Conservation (phyloP, 2,329 filamentous ascomycete genomes). For the Exserohilum turcica region DNA sequence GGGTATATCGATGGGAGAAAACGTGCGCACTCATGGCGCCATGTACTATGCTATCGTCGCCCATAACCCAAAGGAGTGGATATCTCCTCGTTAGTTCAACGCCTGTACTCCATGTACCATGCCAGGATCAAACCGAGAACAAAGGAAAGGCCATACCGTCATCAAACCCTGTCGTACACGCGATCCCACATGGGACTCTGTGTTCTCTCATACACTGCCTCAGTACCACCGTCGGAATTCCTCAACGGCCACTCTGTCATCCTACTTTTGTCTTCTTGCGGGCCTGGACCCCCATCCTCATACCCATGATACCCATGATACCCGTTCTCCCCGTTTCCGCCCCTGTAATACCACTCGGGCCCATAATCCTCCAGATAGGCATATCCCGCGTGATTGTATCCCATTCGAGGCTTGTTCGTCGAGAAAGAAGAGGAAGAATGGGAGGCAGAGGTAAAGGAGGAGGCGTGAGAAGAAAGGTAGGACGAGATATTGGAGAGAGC, state of each 20-base stretch:
- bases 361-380: conserved; percentile 42
- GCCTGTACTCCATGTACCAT: neutral
- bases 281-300: conserved; percentile 18
- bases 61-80: conserved; percentile 6
- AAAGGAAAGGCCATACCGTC: neutral
- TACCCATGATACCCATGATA: neutral
- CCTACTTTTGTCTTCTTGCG: conserved; percentile 32
- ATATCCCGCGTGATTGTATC: conserved; percentile 4
- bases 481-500: conserved; percentile 18
- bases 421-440: conserved; percentile 23
- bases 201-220: conserved; percentile 21
- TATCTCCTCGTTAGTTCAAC: neutral
- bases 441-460: no score
- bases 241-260: conserved; percentile 42
- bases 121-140: neutral
- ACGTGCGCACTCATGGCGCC: neutral
- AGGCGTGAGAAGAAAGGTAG: conserved; percentile 5
- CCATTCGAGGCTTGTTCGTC: conserved; percentile 12
- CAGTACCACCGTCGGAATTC: conserved; percentile 21
- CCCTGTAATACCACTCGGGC: conserved; percentile 31
- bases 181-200: conserved; percentile 42
- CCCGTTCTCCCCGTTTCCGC: neutral
- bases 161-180: conserved; percentile 34
- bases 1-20: conserved; percentile 2
- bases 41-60: neutral